A percentile compares a stretch with the other conserved stretches of the same genome.
phyloP scores from a whole-genome alignment of 495 filamentous ascomycete genomes.

The Neurospora discreta region DNA sequence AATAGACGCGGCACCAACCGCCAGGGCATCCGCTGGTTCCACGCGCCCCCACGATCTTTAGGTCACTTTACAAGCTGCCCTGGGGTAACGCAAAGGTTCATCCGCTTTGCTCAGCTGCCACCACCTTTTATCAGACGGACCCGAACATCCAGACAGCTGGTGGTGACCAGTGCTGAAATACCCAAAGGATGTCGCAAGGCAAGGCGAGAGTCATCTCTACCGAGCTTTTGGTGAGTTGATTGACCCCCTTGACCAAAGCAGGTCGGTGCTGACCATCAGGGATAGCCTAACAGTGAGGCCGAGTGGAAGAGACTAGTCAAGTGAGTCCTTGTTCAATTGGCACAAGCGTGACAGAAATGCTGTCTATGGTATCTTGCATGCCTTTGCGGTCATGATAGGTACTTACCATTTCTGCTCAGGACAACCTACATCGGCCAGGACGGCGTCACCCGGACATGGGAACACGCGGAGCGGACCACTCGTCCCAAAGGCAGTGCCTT shows the following conservation, averaged over 20 bases:
- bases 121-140: not conserved
- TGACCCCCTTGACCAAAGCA: not conserved
- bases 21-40: not conserved
- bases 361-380: not conserved
- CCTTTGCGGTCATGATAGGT: not conserved
- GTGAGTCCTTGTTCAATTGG: slow-evolving; percentile 4
- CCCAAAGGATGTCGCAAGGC: slow-evolving; percentile 3
- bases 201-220: slow-evolving; percentile 16
- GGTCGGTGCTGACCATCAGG: not conserved
- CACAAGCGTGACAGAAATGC: not conserved
- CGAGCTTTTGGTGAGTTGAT: slow-evolving; percentile 21
- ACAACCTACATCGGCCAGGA: slow-evolving; percentile 64
- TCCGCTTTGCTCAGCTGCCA: not conserved
- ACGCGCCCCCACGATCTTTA: not conserved
- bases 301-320: slow-evolving; percentile 53
- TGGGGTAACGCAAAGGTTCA: not conserved
- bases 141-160: not conserved
- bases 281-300: slow-evolving; percentile 44
- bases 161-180: not conserved
- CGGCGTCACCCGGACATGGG: slow-evolving; percentile 62
- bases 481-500: slow-evolving; percentile 57
- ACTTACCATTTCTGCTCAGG: slow-evolving; percentile 25
- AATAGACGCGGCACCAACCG: not conserved
- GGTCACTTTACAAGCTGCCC: not conserved
- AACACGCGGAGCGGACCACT: slow-evolving; percentile 68